phyloP scores from a whole-genome alignment of 1,284 basidiomycete species.

The Mycosarcoma maydis region DNA sequence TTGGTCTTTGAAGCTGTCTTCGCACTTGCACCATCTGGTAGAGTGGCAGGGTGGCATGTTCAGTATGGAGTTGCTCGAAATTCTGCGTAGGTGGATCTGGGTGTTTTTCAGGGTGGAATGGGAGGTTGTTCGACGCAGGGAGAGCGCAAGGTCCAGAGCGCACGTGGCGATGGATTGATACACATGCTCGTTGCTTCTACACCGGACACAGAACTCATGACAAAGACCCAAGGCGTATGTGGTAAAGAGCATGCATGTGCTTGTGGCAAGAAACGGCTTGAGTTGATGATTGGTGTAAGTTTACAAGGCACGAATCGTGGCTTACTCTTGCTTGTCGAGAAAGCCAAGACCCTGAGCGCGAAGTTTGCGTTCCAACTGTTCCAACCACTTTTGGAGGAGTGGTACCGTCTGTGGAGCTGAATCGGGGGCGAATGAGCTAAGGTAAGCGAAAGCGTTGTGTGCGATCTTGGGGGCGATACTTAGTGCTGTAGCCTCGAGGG shows the following conservation, averaged over 20 bases:
- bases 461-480: conserved; percentile 59
- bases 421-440: conserved; percentile 63
- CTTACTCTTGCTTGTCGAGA: conserved; percentile 47
- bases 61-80: conserved; percentile 87
- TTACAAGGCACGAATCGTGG: neutral
- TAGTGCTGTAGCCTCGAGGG: conserved; percentile 35
- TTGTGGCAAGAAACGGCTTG: too few relatives aligned
- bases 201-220: too few relatives aligned
- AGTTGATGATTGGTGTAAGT: too few relatives aligned
- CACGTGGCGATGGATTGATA: conserved; percentile 26
- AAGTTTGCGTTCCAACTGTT: conserved; percentile 63
- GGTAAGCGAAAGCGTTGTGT: conserved; percentile 60
- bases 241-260: too few relatives aligned
- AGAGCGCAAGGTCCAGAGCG: conserved; percentile 2
- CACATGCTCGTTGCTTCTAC: neutral
- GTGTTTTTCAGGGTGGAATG: conserved; percentile 89
- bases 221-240: too few relatives aligned
- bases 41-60: conserved; percentile 88
- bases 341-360: conserved; percentile 54
- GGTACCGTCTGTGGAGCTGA: conserved; percentile 64
- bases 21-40: conserved; percentile 82
- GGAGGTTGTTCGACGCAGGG: conserved; percentile 48
- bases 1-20: conserved; percentile 91
- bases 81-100: conserved; percentile 93
- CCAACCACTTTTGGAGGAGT: conserved; percentile 64